Conservation (phyloP, 768 basidiomycete genomes). For the Suillus subluteus region DNA sequence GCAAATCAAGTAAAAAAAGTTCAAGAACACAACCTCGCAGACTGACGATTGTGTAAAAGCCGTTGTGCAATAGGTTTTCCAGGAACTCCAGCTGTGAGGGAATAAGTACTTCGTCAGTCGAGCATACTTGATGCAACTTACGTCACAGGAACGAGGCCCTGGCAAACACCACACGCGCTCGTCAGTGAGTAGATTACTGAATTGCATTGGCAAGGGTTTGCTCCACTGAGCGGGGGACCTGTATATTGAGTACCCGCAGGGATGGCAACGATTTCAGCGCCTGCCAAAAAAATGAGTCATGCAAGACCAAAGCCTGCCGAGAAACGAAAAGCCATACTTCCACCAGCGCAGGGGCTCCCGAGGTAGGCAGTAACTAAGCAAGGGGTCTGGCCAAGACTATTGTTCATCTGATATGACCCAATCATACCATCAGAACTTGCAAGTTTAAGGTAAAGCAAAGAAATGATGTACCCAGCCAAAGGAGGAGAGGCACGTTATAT, state of each 20-base stretch:
- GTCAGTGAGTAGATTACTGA: conserved; percentile 58
- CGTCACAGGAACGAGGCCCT: conserved; percentile 44
- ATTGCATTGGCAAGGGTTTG: conserved; percentile 53
- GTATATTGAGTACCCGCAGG: conserved; percentile 34
- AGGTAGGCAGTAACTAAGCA: conserved; percentile 49
- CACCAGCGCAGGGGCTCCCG: conserved; percentile 43
- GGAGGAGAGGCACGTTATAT: neutral
- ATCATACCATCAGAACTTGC: neutral
- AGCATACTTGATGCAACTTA: conserved; percentile 19
- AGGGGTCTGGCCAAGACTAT: conserved; percentile 50
- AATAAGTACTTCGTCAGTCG: neutral
- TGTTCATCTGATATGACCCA: conserved; percentile 33
- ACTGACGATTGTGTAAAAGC: conserved; percentile 36
- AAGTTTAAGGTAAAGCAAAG: neutral
- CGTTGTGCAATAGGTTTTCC: conserved; percentile 50
- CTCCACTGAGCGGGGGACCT: conserved; percentile 34
- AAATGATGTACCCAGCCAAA: neutral
- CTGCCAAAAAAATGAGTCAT: conserved; percentile 30
- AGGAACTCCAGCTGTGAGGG: conserved; percentile 50
- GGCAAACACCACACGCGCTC: conserved; percentile 63
- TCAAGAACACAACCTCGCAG: neutral
- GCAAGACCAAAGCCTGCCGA: conserved; percentile 11
- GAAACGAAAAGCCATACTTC: conserved; percentile 36
- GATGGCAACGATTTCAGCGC: conserved; percentile 40
- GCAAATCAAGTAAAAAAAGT: conserved; percentile 9